phyloP scores from a whole-genome alignment of 2,329 filamentous ascomycete species.

The Thelonectria blattea region DNA sequence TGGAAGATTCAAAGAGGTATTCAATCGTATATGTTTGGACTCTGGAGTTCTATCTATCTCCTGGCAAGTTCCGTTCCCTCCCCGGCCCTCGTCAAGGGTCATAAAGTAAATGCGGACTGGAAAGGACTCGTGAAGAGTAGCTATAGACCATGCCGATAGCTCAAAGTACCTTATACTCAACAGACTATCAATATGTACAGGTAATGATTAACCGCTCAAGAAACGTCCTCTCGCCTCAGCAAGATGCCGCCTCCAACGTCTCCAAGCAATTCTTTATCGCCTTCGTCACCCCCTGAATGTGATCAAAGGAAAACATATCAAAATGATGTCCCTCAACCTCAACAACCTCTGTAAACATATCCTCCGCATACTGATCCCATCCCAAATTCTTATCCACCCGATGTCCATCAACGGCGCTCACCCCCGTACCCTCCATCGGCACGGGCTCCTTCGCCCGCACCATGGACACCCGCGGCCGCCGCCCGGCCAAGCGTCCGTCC shows the following conservation, averaged over 20 bases:
- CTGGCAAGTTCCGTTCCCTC: too few species aligned
- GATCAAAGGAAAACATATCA: constrained; percentile 48
- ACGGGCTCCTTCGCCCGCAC: constrained; percentile 52
- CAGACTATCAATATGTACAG: background rate
- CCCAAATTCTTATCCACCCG: constrained; percentile 52
- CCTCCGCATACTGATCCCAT: constrained; percentile 55
- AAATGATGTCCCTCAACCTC: constrained; percentile 61
- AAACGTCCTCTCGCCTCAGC: background rate
- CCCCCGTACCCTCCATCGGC: constrained; percentile 38
- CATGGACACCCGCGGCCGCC: constrained; percentile 51
- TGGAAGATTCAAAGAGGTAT: too few species aligned
- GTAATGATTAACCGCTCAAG: background rate
- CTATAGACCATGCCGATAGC: too few species aligned
- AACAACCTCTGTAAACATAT: constrained; percentile 53
- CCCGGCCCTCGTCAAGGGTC: too few species aligned
- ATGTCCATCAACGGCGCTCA: constrained; percentile 50
- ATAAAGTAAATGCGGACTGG: too few species aligned
- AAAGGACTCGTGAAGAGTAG: too few species aligned
- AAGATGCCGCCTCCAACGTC: constrained; percentile 24
- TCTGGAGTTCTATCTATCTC: too few species aligned
- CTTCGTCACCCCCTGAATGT: constrained; percentile 37
- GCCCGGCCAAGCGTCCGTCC: constrained; percentile 35
- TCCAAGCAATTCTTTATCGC: constrained; percentile 32
- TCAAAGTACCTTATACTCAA: too few species aligned
- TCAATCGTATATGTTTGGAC: too few species aligned